Base-by-base conservation (phyloP, 768 basidiomycete genomes). In the Lactarius trivialis region DNA sequence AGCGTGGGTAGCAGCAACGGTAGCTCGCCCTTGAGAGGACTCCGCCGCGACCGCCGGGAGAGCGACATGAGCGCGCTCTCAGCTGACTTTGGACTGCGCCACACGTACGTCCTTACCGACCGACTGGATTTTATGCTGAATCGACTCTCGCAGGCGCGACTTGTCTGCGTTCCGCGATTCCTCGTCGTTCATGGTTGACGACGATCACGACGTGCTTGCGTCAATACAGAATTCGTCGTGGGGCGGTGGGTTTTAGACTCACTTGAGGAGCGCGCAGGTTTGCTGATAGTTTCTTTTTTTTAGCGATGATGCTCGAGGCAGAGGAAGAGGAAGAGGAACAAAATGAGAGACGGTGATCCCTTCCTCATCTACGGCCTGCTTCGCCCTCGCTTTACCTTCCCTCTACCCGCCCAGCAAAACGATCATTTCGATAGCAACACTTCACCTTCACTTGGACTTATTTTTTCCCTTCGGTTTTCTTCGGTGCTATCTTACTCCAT, bases 161-260 rank as follows among this genome's bases (percentile, higher is more conserved):
- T 64, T 64, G 19, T 70, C 70, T 11, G 56, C 65, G 12, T 62
- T 66, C 12, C 69, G 71, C 4, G 68, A 70, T 24, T 68, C 67
- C 6, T 15, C 62, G 7, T 60, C 69, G 8, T 58, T 54, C 8
- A 64, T 59, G 7, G 65, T 68, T 71, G 66, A 76, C 73, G 72
- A 75, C 71, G 24, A 79, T 76, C 59, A 65, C 7, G 75, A 81
- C 60, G 76, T 86, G 24, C 71, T 85, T 21, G 77, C 79, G 21
- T 81, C 85, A 12, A 81, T 87, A 74, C 80, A 85, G 63, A 80
- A 78, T 62, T 87, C 86, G n/a, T 76, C 83, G 56, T 89, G 88
- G 88, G 83, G 84, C 68, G 86, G 87, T 86, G 68, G 68, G 85
- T 37, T 45, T 50, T 32, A 24, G 8, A 21, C 41, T 43, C 39